Conservation (phyloP, 306 rosid genomes). For the Lagenaria siceraria region DNA sequence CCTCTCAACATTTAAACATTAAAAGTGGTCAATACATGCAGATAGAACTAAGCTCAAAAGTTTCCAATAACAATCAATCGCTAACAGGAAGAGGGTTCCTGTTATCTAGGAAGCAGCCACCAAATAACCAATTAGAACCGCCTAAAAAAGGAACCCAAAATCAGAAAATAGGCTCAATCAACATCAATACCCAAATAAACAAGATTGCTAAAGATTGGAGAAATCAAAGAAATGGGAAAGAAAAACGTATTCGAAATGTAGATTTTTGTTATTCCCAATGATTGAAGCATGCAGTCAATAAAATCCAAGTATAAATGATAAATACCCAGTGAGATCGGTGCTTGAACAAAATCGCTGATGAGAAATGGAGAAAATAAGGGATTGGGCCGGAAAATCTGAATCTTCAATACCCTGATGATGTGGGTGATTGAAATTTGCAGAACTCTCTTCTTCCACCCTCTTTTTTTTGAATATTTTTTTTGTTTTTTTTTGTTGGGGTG, state of each 20-base stretch:
- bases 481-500: not conserved
- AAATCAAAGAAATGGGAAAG: not conserved
- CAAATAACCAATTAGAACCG: not conserved
- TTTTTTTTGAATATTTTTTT: not conserved
- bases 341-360: not conserved
- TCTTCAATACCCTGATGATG: not conserved
- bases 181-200: not conserved
- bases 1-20: not conserved
- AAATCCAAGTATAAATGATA: not conserved
- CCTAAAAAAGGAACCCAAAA: not conserved
- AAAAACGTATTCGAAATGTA: not conserved
- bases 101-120: too few species aligned
- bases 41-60: not conserved
- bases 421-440: constrained; percentile 1
- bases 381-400: not conserved
- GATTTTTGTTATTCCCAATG: not conserved
- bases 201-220: not conserved
- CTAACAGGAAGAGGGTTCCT: not conserved
- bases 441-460: not conserved
- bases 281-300: not conserved
- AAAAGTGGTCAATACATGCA: not conserved
- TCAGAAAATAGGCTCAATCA: not conserved
- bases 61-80: not conserved
- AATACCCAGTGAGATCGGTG: constrained; percentile 2
- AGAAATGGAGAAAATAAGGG: not conserved